Percentiles rank a stretch among this genome's conserved stretches.
These are phyloP conservation scores for Camelina neglecta DNA, from an alignment of 345 rosid species.

Conservation along the genomic window DNA sequence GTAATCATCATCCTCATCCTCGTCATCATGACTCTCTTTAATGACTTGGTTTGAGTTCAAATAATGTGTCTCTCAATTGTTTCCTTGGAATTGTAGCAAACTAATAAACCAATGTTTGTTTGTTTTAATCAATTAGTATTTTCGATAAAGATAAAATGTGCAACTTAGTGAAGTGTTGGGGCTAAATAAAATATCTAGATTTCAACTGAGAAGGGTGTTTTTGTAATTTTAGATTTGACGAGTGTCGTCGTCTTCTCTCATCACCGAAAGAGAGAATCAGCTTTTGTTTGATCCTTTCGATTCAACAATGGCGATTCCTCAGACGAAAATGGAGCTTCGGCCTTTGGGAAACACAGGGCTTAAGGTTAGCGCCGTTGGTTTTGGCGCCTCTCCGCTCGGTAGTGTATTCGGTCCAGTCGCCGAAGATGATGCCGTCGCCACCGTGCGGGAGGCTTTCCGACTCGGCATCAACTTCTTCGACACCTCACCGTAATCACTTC, in stretches of 20 bases:
- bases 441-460: slow-evolving; percentile 80
- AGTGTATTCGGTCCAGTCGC: slow-evolving; percentile 82
- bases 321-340: slow-evolving; percentile 58
- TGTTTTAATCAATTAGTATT: neutral
- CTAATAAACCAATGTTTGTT: neutral
- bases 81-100: slow-evolving; percentile 18
- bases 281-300: neutral
- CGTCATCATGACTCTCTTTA: neutral
- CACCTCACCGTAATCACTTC: slow-evolving; percentile 81
- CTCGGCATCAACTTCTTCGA: slow-evolving; percentile 96
- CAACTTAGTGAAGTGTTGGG: neutral
- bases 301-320: slow-evolving; percentile 33
- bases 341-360: slow-evolving; percentile 74
- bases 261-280: neutral
- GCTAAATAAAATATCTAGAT: neutral
- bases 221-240: neutral
- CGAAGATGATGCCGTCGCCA: slow-evolving; percentile 77
- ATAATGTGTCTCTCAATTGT: slow-evolving; percentile 4
- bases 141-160: neutral
- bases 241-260: slow-evolving; percentile 16
- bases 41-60: slow-evolving; percentile 22
- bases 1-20: slow-evolving; percentile 10
- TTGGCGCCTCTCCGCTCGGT: slow-evolving; percentile 95
- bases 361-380: slow-evolving; percentile 75
- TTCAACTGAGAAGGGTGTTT: neutral